Evolutionary conservation across 225 moss, liverwort and hornwort genomes (phyloP), one percentile per base, ranked within the genome.

Genomic region (Pseudoscleropodium purum): DNA sequence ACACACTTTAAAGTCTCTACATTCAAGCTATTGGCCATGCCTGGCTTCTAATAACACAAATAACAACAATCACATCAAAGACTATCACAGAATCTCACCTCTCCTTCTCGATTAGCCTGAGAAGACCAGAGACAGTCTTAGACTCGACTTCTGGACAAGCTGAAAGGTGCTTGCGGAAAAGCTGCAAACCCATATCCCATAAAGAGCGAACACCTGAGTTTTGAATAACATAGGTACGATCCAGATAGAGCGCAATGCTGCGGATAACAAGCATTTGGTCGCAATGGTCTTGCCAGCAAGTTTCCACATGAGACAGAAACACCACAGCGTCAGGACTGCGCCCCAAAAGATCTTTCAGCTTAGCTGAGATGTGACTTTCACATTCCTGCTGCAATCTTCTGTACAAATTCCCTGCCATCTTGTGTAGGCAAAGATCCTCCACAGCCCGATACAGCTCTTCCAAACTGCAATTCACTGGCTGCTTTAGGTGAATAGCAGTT

Each of bases 261-360:
- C 99, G 92, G 73, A 99, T 99, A 91, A 99, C 93, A 87, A 99
- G 97, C 99, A 99, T 99, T 92, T 99, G 99, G 79, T 99, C 94
- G 91, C 99, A 99, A 91, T 99, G 97, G 92, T 99, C 96, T 91
- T 99, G 99, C 99, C 99, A 99, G 91, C 97, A 97, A 84, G 95
- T 95, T 90, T 99, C 99, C 78, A 99, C 99, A 86, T 97, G 95
- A 63, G 99, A 97, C 88, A 99, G 93, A 66, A 99, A 99, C 79
- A 99, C 99, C 89, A 99, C 97, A 57, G 96, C 93, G 89, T 99
- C 99, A 82, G 99, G 99, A 92, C 97, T 99, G 82, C 97, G 95
- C 83, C 97, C 97, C 87, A 95, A 91, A 87, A 97, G 96, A 26
- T 95, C 92, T 78, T 91, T 95, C 84, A 99, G 80, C 93, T 97